Percentiles rank a stretch among this genome's conserved stretches.
phyloP scores from a whole-genome alignment of 225 moss, liverwort and hornwort species.

The Polytrichum commune region DNA sequence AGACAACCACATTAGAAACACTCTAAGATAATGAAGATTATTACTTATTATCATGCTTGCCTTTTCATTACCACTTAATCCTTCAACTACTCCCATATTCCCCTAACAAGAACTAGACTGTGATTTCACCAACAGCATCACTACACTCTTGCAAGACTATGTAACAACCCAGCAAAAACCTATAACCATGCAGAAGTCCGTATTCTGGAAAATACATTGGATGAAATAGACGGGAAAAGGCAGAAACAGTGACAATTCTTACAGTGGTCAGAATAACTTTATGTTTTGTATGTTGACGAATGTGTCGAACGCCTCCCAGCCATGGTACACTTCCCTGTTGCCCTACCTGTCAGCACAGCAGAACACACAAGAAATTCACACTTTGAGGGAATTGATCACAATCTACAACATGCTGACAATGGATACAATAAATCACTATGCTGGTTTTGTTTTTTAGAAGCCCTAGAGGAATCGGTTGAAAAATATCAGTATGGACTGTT shows the following conservation, averaged over 20 bases:
- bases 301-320: slow-evolving; percentile 30
- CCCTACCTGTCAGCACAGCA: slow-evolving; percentile 5
- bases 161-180: not conserved
- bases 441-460: too few relatives aligned
- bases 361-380: too few relatives aligned
- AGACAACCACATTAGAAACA: not conserved
- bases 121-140: not conserved
- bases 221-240: too few relatives aligned
- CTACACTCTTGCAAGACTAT: not conserved
- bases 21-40: too few relatives aligned
- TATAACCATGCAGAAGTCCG: not conserved
- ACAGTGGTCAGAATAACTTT: slow-evolving; percentile 63
- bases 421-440: too few relatives aligned
- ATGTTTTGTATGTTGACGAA: slow-evolving; percentile 56
- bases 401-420: too few relatives aligned
- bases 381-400: too few relatives aligned
- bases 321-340: slow-evolving; percentile 7
- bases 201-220: too few relatives aligned
- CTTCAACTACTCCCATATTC: not conserved
- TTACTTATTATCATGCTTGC: too few relatives aligned
- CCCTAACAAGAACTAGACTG: not conserved
- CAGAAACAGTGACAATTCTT: slow-evolving; percentile 7
- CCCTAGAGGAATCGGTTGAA: too few relatives aligned
- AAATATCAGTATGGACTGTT: too few relatives aligned
- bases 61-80: not conserved